Percentiles rank a stretch among this genome's conserved stretches.
Evolutionary conservation across 495 filamentous ascomycete species (phyloP).

Genomic region (Chaetomium cochliodes): DNA sequence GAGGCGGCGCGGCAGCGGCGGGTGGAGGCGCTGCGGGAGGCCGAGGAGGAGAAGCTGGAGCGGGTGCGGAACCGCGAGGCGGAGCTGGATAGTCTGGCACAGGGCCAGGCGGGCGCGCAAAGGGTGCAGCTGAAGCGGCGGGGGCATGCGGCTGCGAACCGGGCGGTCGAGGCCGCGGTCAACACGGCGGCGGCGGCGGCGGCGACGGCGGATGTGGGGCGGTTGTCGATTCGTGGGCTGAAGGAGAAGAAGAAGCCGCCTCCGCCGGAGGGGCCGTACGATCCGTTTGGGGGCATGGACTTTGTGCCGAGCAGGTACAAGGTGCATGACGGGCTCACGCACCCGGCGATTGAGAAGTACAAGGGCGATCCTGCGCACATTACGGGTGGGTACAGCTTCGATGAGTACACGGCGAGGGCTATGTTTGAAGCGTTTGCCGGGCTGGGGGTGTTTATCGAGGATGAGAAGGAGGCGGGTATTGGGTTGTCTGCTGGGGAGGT

Average conservation of each 20-base stretch:
- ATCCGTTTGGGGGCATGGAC: constrained; percentile 78
- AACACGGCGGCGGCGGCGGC: not conserved
- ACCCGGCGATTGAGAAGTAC: constrained; percentile 54
- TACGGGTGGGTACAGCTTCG: constrained; percentile 81
- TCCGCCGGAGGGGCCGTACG: constrained; percentile 62
- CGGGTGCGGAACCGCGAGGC: constrained; percentile 48
- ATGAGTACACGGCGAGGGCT: constrained; percentile 74
- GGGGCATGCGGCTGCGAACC: constrained; percentile 39
- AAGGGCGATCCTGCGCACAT: constrained; percentile 40
- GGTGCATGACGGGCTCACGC: constrained; percentile 59
- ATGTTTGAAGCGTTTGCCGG: constrained; percentile 89
- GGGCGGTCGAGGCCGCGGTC: constrained; percentile 23
- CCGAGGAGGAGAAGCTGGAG: constrained; percentile 54
- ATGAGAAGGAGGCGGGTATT: constrained; percentile 59
- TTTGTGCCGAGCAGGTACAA: constrained; percentile 67
- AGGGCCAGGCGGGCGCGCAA: constrained; percentile 43
- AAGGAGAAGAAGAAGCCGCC: constrained; percentile 54
- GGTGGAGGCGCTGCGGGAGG: constrained; percentile 58
- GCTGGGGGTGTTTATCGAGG: constrained; percentile 74
- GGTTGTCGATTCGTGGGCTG: constrained; percentile 70
- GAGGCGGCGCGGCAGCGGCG: constrained; percentile 60
- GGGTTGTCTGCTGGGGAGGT: constrained; percentile 33
- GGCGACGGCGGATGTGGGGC: constrained; percentile 34
- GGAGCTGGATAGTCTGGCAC: constrained; percentile 51
- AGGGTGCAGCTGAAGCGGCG: constrained; percentile 70